Evolutionary conservation across 352 stramenopile genomes (phyloP).

Genomic region (Phytophthora cajani): DNA sequence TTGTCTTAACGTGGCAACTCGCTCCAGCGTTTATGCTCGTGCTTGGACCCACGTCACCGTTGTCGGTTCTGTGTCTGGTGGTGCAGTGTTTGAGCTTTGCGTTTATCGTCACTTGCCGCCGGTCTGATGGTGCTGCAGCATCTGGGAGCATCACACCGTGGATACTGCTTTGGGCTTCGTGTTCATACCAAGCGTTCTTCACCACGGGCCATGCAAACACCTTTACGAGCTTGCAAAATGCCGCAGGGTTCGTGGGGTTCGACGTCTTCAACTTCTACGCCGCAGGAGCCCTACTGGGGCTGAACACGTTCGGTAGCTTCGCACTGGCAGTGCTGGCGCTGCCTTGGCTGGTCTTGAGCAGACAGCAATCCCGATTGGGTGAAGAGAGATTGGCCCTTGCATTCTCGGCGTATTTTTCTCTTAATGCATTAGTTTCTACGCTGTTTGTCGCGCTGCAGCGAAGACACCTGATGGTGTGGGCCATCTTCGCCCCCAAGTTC

Average conservation of each 20-base stretch:
- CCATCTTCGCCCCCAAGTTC: slow-evolving; percentile 93
- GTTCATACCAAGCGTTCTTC: slow-evolving; percentile 83
- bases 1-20: slow-evolving; percentile 54
- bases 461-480: slow-evolving; percentile 93
- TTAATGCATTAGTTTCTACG: slow-evolving; percentile 77
- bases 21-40: slow-evolving; percentile 64
- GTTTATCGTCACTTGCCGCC: slow-evolving; percentile 32
- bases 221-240: slow-evolving; percentile 93
- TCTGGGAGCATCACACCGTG: slow-evolving; percentile 38
- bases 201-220: slow-evolving; percentile 89
- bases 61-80: slow-evolving; percentile 55
- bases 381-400: slow-evolving; percentile 19
- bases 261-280: slow-evolving; percentile 86
- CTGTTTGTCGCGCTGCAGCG: slow-evolving; percentile 85
- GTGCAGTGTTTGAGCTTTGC: slow-evolving; percentile 59
- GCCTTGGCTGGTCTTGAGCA: slow-evolving; percentile 34
- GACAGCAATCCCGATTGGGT: neutral
- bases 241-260: slow-evolving; percentile 88
- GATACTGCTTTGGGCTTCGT: slow-evolving; percentile 64
- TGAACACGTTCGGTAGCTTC: slow-evolving; percentile 91
- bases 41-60: slow-evolving; percentile 67
- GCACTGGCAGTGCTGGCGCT: slow-evolving; percentile 50
- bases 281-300: slow-evolving; percentile 74
- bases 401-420: slow-evolving; percentile 56
- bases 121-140: slow-evolving; percentile 2